A percentile compares a stretch with the other conserved stretches of the same genome.
Conservation (phyloP, 208 protist genomes). For the Trypanosomatidae sp. region DNA sequence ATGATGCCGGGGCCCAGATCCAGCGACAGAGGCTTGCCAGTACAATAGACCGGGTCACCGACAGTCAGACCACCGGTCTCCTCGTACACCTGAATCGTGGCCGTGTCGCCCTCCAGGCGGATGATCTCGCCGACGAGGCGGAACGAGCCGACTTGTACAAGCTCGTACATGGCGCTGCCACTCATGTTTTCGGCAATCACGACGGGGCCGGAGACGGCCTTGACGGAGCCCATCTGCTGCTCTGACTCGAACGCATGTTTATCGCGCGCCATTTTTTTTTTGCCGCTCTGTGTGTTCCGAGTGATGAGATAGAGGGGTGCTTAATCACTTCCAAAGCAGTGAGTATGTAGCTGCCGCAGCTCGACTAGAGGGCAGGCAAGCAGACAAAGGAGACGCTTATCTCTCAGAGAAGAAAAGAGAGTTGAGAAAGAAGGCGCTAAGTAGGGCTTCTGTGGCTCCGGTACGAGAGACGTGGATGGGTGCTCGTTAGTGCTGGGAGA, state of each 20-base stretch:
- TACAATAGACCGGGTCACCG: conserved; percentile 99
- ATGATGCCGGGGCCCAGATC: conserved; percentile 99
- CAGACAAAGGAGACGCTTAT: neutral
- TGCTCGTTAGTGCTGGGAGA: neutral
- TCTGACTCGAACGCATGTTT: conserved; percentile 77
- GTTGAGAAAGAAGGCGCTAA: neutral
- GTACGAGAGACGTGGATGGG: neutral
- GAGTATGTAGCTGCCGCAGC: neutral
- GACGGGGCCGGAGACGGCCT: conserved; percentile 96
- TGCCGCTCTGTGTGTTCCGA: neutral
- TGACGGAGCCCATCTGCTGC: conserved; percentile 80
- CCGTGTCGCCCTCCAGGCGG: conserved; percentile 98
- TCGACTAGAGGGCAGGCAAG: neutral
- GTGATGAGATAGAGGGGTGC: neutral
- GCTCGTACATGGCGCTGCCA: conserved; percentile 99
- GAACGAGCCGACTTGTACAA: conserved; percentile 99
- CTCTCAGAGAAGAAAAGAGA: neutral
- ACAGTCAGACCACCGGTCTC: conserved; percentile 99
- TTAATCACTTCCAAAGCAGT: neutral
- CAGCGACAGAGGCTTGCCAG: conserved; percentile 99
- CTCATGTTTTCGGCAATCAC: conserved; percentile 99
- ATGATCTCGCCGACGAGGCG: conserved; percentile 99
- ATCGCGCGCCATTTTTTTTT: conserved; percentile 51
- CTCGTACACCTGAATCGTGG: conserved; percentile 99
- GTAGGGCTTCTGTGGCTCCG: neutral